These are phyloP conservation scores for Poa pratensis DNA, from an alignment of 176 grass and related monocot genomes.

Conservation along the genomic window DNA sequence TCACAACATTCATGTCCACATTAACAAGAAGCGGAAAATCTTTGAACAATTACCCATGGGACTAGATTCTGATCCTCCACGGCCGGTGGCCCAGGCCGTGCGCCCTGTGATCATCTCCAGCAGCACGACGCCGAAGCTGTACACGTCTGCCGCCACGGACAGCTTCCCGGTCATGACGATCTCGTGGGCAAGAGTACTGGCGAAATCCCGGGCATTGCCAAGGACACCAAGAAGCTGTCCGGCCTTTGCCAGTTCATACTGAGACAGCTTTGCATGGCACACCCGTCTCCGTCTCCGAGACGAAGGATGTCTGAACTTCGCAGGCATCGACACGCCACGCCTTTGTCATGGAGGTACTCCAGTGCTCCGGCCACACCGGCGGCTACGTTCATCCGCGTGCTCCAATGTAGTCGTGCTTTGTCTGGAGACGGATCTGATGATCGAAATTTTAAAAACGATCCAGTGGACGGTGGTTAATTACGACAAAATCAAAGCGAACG, in stretches of 20 bases:
- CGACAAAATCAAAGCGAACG: neutral
- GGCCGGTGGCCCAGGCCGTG: neutral
- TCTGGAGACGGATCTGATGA: neutral
- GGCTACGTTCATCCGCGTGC: neutral
- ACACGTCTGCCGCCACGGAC: slow-evolving; percentile 47
- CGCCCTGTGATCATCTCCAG: slow-evolving; percentile 48
- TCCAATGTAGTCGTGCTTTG: neutral
- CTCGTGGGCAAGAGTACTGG: too few species aligned
- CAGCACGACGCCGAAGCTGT: slow-evolving; percentile 88
- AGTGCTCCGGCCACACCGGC: neutral
- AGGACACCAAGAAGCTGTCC: neutral
- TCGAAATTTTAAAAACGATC: too few species aligned
- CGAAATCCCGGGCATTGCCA: too few species aligned
- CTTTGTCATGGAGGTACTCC: neutral
- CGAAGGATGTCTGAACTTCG: neutral
- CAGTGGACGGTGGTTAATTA: neutral
- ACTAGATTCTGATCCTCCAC: neutral
- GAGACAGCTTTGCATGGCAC: neutral
- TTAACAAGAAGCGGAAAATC: neutral
- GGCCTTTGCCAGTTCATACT: neutral
- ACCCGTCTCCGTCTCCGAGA: neutral
- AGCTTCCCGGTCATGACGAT: neutral
- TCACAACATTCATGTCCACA: neutral
- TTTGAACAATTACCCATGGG: neutral
- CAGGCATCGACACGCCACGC: neutral